phyloP scores from a whole-genome alignment of 768 basidiomycete species.

The Mycena indigotica region DNA sequence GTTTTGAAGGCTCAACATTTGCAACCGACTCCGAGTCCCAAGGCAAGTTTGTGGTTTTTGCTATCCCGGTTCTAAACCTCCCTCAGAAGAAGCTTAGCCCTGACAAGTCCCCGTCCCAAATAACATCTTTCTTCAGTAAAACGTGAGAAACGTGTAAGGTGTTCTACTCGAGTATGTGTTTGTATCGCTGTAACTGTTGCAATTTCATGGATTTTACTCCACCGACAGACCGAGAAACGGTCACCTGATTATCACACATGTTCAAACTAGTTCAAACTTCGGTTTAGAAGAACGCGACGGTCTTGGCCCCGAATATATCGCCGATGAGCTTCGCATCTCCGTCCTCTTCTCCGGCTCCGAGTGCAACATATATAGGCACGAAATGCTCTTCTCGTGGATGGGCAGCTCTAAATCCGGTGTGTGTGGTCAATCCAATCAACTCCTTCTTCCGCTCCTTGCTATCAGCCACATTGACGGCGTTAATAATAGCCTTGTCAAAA shows the following conservation, averaged over 20 bases:
- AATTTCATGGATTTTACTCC: too few species aligned
- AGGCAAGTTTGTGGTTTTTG: too few species aligned
- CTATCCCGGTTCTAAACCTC: neutral
- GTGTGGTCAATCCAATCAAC: constrained; percentile 54
- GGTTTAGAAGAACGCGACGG: constrained; percentile 71
- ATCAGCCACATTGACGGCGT: constrained; percentile 52
- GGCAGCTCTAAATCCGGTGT: constrained; percentile 62
- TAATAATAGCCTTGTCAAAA: constrained; percentile 62
- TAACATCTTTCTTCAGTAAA: neutral
- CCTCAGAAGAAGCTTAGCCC: neutral
- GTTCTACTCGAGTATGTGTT: neutral
- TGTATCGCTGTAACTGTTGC: too few species aligned
- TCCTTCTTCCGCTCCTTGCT: constrained; percentile 57
- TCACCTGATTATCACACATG: neutral
- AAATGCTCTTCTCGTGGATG: constrained; percentile 85
- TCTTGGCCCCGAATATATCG: constrained; percentile 60
- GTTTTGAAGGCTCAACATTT: too few species aligned
- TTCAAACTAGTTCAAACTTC: neutral
- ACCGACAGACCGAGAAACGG: too few species aligned
- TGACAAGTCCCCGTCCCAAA: neutral
- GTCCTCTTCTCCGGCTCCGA: constrained; percentile 68
- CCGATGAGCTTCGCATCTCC: constrained; percentile 52
- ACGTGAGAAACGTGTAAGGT: neutral
- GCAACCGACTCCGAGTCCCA: too few species aligned
- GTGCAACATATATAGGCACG: constrained; percentile 75